Evolutionary conservation across 2,329 filamentous ascomycete genomes (phyloP), one percentile per base, ranked within the genome.

Genomic region (Paecilomyces sp.): DNA sequence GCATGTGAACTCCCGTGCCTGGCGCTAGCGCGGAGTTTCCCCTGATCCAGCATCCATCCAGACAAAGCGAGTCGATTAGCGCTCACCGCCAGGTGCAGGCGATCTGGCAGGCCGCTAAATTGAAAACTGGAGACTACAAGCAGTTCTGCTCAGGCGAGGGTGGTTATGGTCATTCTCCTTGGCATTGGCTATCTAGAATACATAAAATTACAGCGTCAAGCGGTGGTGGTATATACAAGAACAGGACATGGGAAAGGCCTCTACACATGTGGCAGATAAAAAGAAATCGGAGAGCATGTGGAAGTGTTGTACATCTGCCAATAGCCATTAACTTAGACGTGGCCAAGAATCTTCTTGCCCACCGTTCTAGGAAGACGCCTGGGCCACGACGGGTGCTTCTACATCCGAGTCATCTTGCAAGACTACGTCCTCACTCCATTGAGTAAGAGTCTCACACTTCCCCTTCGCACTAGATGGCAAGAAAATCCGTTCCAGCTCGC

Each of bases 401-500:
- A 25, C 51, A 30, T 53, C 51, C 51, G 22, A 22, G 24, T 53
- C 51, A 30, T 53, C 51, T 25, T 25, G 51, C 50, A 60, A 33
- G 31, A 62, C 56, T 7, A 30, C 36, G 3, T 51, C 18, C 24
- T 62, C 63, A 47, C 60, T 64, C 64, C 66, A 68, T 56, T 57
- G 53, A n/a, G 61, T 54, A 25, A 57, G 53, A 15, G 64, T 62
- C 6, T 63, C 60, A 4, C 60, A 55, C 12, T 58, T 56, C 22
- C 66, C 54, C 15, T 58, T 62, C 12, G 66, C 61, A 47, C 67
- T 61, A 1, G 57, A 57, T 15, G 62, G 31, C 7, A 11, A 63
- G 15, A 67, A 57, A 31, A 66, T 59, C 12, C 61, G 60, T 30
- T 70, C 67, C 56, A 71, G 58, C 57, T 71, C 70, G 56, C 66